Conservation (phyloP, 768 basidiomycete genomes). For the Termitomyces sp. region DNA sequence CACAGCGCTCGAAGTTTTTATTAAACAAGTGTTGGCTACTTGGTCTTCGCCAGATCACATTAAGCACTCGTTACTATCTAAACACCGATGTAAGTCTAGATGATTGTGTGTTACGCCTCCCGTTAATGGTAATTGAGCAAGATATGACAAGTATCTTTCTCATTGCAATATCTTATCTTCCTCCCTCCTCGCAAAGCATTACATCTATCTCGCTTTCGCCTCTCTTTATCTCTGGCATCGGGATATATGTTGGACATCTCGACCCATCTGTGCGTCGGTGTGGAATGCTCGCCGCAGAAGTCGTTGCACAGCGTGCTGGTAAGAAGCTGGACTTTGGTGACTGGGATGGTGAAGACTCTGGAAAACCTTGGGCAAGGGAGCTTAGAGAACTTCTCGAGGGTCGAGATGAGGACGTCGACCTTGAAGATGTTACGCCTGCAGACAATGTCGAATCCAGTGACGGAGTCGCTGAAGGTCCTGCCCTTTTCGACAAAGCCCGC, state of each 20-base stretch:
- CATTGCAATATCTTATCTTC: slow-evolving; percentile 60
- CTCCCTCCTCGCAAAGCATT: slow-evolving; percentile 45
- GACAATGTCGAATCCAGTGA: neutral
- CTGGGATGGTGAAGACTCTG: slow-evolving; percentile 79
- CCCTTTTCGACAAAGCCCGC: slow-evolving; percentile 9
- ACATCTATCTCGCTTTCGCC: slow-evolving; percentile 50
- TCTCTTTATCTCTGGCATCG: slow-evolving; percentile 65
- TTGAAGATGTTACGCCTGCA: slow-evolving; percentile 18
- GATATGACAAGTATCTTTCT: slow-evolving; percentile 76
- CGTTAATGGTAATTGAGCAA: slow-evolving; percentile 27
- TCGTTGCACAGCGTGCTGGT: slow-evolving; percentile 58
- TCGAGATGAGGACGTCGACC: slow-evolving; percentile 51
- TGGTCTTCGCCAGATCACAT: slow-evolving; percentile 83
- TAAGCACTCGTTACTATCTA: slow-evolving; percentile 71
- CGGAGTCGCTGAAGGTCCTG: neutral
- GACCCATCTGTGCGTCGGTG: slow-evolving; percentile 77
- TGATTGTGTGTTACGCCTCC: neutral
- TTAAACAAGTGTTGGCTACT: slow-evolving; percentile 49
- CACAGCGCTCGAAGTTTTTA: slow-evolving; percentile 46
- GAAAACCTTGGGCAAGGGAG: slow-evolving; percentile 60
- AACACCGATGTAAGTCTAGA: slow-evolving; percentile 66
- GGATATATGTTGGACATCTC: slow-evolving; percentile 74
- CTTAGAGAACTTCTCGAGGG: slow-evolving; percentile 52
- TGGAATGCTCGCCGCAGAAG: slow-evolving; percentile 92
- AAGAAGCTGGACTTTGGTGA: slow-evolving; percentile 76